phyloP scores from a whole-genome alignment of 106 monocot species.

The Narthecium ossifragum region DNA sequence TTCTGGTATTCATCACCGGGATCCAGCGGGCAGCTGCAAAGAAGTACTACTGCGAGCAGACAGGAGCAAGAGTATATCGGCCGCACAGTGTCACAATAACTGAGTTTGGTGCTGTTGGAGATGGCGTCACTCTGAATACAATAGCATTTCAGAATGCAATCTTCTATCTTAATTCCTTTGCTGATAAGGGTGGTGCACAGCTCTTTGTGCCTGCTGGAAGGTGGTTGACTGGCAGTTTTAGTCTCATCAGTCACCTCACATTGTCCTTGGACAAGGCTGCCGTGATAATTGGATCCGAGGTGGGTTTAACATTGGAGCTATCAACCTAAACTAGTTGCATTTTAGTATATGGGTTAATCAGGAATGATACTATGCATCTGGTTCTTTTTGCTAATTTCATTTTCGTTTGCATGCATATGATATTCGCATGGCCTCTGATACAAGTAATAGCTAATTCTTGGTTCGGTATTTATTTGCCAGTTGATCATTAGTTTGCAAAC shows the following conservation, averaged over 20 bases:
- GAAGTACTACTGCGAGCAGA: conserved; percentile 15
- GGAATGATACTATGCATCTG: too few relatives aligned
- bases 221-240: conserved; percentile 69
- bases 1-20: conserved; percentile 13
- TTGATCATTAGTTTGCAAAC: too few relatives aligned
- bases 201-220: conserved; percentile 64
- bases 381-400: too few relatives aligned
- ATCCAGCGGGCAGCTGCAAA: conserved; percentile 8
- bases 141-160: conserved; percentile 73
- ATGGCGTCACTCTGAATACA: conserved; percentile 64
- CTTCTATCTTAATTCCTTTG: conserved; percentile 54
- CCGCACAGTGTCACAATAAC: conserved; percentile 62
- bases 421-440: too few relatives aligned
- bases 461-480: too few relatives aligned
- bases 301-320: conserved; percentile 31
- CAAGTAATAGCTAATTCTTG: too few relatives aligned
- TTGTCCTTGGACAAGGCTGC: conserved; percentile 59
- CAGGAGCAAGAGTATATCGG: conserved; percentile 10
- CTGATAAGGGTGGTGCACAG: conserved; percentile 65
- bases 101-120: conserved; percentile 66
- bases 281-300: conserved; percentile 57
- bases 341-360: too few relatives aligned
- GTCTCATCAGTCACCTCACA: conserved; percentile 60
- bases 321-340: too few relatives aligned
- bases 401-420: too few relatives aligned